These are phyloP conservation scores for Epichloe baconii DNA, from an alignment of 2,329 filamentous ascomycete species.

Conservation along the genomic window DNA sequence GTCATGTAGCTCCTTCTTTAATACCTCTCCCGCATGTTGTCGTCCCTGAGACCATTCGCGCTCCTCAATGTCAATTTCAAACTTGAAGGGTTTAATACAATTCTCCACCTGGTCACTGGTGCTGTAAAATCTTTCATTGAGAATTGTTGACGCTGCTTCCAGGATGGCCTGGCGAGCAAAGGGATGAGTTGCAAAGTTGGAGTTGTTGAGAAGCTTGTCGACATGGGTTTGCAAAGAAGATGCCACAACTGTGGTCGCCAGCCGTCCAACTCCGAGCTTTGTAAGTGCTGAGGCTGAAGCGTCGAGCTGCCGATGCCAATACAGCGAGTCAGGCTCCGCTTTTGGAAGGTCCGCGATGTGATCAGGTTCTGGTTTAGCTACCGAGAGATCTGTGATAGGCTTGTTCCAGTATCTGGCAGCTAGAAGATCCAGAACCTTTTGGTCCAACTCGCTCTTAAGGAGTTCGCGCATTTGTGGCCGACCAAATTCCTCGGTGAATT, in stretches of 20 bases:
- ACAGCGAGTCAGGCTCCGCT: conserved; percentile 69
- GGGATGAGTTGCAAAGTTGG: conserved; percentile 79
- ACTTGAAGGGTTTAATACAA: conserved; percentile 98
- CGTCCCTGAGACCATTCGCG: conserved; percentile 77
- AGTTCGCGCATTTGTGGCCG: conserved; percentile 79
- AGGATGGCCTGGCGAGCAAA: conserved; percentile 88
- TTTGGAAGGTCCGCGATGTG: conserved; percentile 68
- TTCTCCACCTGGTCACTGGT: conserved; percentile 98
- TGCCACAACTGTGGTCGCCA: conserved; percentile 85
- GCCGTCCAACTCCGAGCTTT: conserved; percentile 81
- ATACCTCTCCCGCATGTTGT: conserved; percentile 64
- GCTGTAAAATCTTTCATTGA: conserved; percentile 91
- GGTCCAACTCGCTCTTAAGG: conserved; percentile 83
- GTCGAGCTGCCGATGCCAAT: conserved; percentile 91
- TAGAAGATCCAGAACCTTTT: conserved; percentile 84
- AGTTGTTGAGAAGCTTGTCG: conserved; percentile 62
- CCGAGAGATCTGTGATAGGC: conserved; percentile 71
- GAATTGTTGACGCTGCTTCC: conserved; percentile 76
- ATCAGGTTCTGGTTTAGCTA: conserved; percentile 53
- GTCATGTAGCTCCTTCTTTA: conserved; percentile 79
- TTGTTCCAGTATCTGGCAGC: conserved; percentile 97
- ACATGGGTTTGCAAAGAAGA: conserved; percentile 77
- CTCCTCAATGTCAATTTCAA: conserved; percentile 88
- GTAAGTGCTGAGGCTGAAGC: conserved; percentile 82
- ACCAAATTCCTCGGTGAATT: conserved; percentile 81